Percentiles rank a stretch among this genome's conserved stretches.
Conservation (phyloP, 345 rosid genomes). For the Hevea brasiliensis region DNA sequence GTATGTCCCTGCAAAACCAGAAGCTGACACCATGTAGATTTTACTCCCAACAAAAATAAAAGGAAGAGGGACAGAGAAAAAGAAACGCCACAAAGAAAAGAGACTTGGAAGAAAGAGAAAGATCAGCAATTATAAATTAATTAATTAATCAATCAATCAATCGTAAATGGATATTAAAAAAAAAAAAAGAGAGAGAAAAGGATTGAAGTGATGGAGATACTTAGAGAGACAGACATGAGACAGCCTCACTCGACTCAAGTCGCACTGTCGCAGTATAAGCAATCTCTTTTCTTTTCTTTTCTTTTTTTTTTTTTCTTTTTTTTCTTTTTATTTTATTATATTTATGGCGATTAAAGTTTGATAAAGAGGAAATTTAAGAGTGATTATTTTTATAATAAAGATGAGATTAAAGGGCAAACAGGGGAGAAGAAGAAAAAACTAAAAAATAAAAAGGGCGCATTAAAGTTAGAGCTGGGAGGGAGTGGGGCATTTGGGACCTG, state of each 20-base stretch:
- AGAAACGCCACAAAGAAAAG: not conserved
- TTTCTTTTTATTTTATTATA: not conserved
- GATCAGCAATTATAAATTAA: not conserved
- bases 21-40: conserved; percentile 51
- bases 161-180: not conserved
- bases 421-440: no score
- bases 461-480: no score
- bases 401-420: no score
- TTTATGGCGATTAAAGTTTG: no score
- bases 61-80: conserved; percentile 18
- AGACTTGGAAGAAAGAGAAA: not conserved
- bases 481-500: no score
- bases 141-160: conserved; percentile 14
- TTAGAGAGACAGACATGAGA: conserved; percentile 10
- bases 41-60: conserved; percentile 27
- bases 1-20: conserved; percentile 24
- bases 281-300: not conserved
- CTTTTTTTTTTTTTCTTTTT: not conserved
- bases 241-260: not conserved
- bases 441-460: no score
- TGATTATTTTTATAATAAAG: no score
- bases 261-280: not conserved
- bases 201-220: conserved; percentile 32
- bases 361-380: no score
- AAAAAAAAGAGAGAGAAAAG: conserved; percentile 30